Evolutionary conservation across 208 protist genomes (phyloP), one percentile per base, ranked within the genome.

Genomic region (Crithidia expoeki): DNA sequence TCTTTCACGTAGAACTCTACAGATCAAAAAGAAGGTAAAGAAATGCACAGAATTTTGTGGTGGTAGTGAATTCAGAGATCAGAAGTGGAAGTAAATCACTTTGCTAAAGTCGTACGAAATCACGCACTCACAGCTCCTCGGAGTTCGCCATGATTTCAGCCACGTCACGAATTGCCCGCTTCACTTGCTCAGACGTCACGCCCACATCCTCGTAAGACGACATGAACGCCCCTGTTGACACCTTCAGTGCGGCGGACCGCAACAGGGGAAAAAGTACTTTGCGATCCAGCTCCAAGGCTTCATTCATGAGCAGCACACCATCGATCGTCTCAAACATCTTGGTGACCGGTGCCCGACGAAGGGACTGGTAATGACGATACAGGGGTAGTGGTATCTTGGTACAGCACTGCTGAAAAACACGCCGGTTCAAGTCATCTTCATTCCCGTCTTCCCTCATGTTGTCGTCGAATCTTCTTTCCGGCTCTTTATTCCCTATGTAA

Each of bases 271-370:
- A 91, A 4, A 94, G 68, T 23, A 96, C 62, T 0, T 50, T 50
- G 0, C 62, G 58, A 58, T 94, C 85, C 47, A 96, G 68, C 79
- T 96, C 88, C 10, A 71, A 33, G 14, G 74, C 84, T 52, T 94
- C 75, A 63, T 96, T 96, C 67, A 96, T 40, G 21, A 96, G 78
- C 25, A 86, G 49, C 23, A 96, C 89, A 4, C 88, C 87, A 34
- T 94, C 86, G 32, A 94, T 68, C 9, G 63, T 17, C 10, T 66
- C 56, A 34, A 83, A 82, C 53, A 96, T 73, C 30, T 71, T 63
- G n/a, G 71, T 69, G 1, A 89, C 78, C 1, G 85, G 84, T 23
- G 78, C 78, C 21, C 75, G 68, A 28, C 65, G 68, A 4, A 88
- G 68, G 30, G 69, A 49, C 44, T 57, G 56, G 38, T 85, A 87